Evolutionary conservation across 257 asterid species (phyloP), one percentile per base, ranked within the genome.

Genomic region (Buddleja alternifolia): DNA sequence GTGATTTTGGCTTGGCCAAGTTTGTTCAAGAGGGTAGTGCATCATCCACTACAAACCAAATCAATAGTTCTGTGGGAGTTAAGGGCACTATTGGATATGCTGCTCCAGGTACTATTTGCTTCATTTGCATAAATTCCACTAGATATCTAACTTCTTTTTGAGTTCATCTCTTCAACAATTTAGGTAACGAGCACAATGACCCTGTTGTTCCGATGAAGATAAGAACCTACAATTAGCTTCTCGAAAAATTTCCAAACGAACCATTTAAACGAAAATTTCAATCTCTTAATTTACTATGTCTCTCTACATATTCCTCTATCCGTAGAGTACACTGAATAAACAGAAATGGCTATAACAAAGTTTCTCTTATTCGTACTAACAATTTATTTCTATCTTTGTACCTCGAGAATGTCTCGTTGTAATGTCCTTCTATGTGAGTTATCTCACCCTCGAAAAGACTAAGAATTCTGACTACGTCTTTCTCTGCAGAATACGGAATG

Each of bases 11-110:
- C n/a, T 51, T 74, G n/a, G 75, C 75, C 8, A 77, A 63, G 71
- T 78, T 75, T 51, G 61, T 69, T 32, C 44, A 66, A 3, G 66
- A 71, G 42, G 67, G 34, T 29, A 29, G 3, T 29, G 3, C 5
- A 29, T 29, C 34, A 29, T 29, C 48, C 7, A 62, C 70, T 10
- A 57, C 32, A 6, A 34, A 44, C 16, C 39, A 50, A 41, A 44
- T 21, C 21, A 54, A 42, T 2, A 32, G 50, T 34, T 44, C 82
- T 37, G 66, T 41, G 24, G 63, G 70, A 15, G 55, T 81, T 6
- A 81, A 74, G 42, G 85, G 83, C 29, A 70, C 83, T 25, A 71
- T 74, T n/a, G 85, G 85, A 7, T 81, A 77, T 68, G 73, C 73
- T 32, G 76, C 86, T 56, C 80, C 81, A 60, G 86, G 86, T 81